A percentile compares a stretch with the other conserved stretches of the same genome.
Evolutionary conservation across 176 grass and related monocot genomes (phyloP).

Genomic region (Bonia amplexicaulis): DNA sequence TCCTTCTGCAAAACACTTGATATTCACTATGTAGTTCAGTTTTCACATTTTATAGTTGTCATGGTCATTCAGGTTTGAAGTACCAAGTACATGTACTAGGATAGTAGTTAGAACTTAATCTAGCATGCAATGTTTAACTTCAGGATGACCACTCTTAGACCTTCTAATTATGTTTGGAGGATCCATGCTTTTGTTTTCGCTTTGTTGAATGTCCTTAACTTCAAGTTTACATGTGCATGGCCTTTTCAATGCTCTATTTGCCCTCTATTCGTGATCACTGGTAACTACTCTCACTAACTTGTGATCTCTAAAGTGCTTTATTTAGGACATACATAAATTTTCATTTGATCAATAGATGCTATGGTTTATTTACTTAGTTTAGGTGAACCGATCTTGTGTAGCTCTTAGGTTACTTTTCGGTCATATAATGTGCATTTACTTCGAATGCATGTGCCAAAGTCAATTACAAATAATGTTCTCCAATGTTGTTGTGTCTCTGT

Average conservation of each 20-base stretch:
- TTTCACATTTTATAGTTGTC: background rate
- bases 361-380: background rate
- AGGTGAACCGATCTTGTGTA: constrained; percentile 6
- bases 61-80: constrained; percentile 8
- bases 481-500: no score
- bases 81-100: background rate
- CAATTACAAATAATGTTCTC: no score
- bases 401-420: no score
- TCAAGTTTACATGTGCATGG: constrained; percentile 86
- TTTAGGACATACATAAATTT: background rate
- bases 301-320: no score
- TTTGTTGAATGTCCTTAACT: constrained; percentile 69
- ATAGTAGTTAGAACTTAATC: background rate
- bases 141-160: background rate
- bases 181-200: constrained; percentile 1
- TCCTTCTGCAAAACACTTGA: no score
- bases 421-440: no score
- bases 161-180: background rate
- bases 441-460: no score
- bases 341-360: background rate
- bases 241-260: constrained; percentile 92
- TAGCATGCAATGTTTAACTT: background rate
- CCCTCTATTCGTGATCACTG: no score
- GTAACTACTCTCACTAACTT: no score
- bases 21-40: no score